Percentiles rank a stretch among this genome's conserved stretches.
These are phyloP conservation scores for Phaseolus coccineus DNA, from an alignment of 331 rosid species.

Conservation along the genomic window DNA sequence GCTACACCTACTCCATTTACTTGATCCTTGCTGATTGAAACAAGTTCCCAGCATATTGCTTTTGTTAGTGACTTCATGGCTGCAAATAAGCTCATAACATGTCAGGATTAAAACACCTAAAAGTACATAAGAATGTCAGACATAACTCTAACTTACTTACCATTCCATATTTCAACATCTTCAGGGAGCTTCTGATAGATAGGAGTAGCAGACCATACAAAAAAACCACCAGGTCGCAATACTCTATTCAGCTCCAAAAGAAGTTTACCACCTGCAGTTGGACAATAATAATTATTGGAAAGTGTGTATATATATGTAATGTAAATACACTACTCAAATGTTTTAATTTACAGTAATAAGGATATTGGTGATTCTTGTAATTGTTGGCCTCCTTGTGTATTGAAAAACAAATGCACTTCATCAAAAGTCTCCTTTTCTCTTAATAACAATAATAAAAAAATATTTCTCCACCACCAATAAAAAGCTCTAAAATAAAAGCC, in stretches of 20 bases:
- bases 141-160: constrained; percentile 50
- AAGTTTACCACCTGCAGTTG: constrained; percentile 89
- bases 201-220: constrained; percentile 99
- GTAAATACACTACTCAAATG: constrained; percentile 31
- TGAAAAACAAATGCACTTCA: constrained; percentile 16
- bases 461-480: background rate
- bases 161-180: constrained; percentile 86
- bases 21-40: constrained; percentile 74
- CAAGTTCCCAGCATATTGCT: constrained; percentile 85
- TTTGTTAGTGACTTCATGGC: constrained; percentile 83
- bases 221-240: constrained; percentile 94
- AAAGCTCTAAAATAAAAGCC: constrained; percentile 38
- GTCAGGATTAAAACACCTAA: constrained; percentile 46
- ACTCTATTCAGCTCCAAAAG: constrained; percentile 94
- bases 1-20: constrained; percentile 85
- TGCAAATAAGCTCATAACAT: constrained; percentile 50
- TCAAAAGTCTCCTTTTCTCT: background rate
- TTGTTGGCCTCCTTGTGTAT: background rate
- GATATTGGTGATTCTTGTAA: constrained; percentile 22
- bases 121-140: constrained; percentile 30
- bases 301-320: background rate
- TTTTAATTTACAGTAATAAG: background rate
- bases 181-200: constrained; percentile 81
- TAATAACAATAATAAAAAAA: constrained; percentile 1
- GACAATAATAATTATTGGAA: constrained; percentile 11